Conservation (phyloP, 2,329 filamentous ascomycete species). For the Colletotrichum kahawae region DNA sequence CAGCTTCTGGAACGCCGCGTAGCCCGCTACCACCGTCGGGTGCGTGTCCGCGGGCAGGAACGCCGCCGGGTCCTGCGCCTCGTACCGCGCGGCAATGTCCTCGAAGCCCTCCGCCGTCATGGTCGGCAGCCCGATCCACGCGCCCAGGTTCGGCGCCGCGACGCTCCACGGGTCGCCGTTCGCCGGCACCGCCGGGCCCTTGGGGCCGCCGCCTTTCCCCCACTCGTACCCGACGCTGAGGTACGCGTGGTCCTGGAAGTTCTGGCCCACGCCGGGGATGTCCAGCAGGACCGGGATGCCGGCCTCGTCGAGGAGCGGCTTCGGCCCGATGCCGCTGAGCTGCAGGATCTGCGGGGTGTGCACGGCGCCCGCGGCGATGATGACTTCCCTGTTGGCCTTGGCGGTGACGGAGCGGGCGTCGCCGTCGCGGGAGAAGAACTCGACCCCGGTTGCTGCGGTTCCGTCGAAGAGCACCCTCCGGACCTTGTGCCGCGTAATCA, state of each 20-base stretch:
- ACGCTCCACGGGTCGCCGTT: slow-evolving; percentile 6
- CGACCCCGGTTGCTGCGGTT: slow-evolving; percentile 29
- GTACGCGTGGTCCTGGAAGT: slow-evolving; percentile 43
- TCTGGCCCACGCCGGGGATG: slow-evolving; percentile 48
- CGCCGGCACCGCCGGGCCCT: background rate
- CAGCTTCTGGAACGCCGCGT: slow-evolving; percentile 44
- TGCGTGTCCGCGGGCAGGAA: slow-evolving; percentile 24
- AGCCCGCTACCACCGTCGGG: slow-evolving; percentile 24
- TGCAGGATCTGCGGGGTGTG: slow-evolving; percentile 46
- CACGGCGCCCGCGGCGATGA: slow-evolving; percentile 39
- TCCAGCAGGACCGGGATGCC: slow-evolving; percentile 42
- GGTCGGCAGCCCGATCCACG: slow-evolving; percentile 26
- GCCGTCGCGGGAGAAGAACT: slow-evolving; percentile 23
- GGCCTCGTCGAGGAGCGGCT: slow-evolving; percentile 34
- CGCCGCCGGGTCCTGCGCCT: slow-evolving; percentile 20
- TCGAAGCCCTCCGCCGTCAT: slow-evolving; percentile 20
- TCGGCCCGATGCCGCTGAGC: slow-evolving; percentile 47
- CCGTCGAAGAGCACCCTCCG: slow-evolving; percentile 23
- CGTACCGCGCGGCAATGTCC: slow-evolving; percentile 19
- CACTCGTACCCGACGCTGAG: slow-evolving; percentile 24
- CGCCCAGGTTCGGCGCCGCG: slow-evolving; percentile 23
- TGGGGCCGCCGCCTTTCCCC: background rate
- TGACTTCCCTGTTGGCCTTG: slow-evolving; percentile 35
- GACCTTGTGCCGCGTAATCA: slow-evolving; percentile 26
- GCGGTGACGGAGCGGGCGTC: slow-evolving; percentile 17